Percentiles rank a stretch among this genome's conserved stretches.
Conservation (phyloP, 2,329 filamentous ascomycete species). For the Apiospora kogelbergensis region DNA sequence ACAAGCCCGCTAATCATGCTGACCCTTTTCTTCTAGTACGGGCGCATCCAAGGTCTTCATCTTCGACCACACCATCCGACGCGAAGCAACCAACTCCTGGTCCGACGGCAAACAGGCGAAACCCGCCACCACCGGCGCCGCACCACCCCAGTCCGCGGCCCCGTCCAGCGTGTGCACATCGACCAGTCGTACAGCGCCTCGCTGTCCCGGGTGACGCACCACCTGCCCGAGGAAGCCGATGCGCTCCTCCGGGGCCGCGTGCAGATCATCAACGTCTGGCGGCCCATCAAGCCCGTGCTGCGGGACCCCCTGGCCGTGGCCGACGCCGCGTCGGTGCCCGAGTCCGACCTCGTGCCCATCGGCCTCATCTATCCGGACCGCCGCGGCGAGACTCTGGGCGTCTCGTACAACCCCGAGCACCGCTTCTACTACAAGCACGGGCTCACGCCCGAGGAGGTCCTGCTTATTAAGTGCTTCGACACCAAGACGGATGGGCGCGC, state of each 20-base stretch:
- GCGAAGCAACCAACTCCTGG: slow-evolving; percentile 36
- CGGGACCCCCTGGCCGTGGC: slow-evolving; percentile 53
- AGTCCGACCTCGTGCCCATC: slow-evolving; percentile 46
- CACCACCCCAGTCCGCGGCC: slow-evolving; percentile 28
- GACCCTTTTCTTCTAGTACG: slow-evolving; percentile 38
- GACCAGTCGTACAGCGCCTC: slow-evolving; percentile 49
- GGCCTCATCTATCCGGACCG: slow-evolving; percentile 48
- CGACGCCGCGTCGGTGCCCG: slow-evolving; percentile 45
- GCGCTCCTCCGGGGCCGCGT: slow-evolving; percentile 41
- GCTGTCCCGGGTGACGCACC: slow-evolving; percentile 36
- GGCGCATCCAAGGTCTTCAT: slow-evolving; percentile 47
- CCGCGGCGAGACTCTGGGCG: slow-evolving; percentile 44
- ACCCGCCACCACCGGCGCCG: not conserved
- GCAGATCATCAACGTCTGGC: slow-evolving; percentile 54
- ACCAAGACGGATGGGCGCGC: slow-evolving; percentile 52
- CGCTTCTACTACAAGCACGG: slow-evolving; percentile 51
- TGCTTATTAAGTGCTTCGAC: slow-evolving; percentile 61
- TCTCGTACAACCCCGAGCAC: slow-evolving; percentile 38
- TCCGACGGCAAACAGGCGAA: slow-evolving; percentile 16
- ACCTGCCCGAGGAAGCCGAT: slow-evolving; percentile 41
- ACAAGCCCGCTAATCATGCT: not conserved
- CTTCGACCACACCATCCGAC: not conserved
- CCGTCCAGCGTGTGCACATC: slow-evolving; percentile 53
- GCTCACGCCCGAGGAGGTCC: slow-evolving; percentile 50
- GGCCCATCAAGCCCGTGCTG: slow-evolving; percentile 46